Base-by-base conservation (phyloP, 495 filamentous ascomycete genomes). In the Penicillium dipodomyicola region DNA sequence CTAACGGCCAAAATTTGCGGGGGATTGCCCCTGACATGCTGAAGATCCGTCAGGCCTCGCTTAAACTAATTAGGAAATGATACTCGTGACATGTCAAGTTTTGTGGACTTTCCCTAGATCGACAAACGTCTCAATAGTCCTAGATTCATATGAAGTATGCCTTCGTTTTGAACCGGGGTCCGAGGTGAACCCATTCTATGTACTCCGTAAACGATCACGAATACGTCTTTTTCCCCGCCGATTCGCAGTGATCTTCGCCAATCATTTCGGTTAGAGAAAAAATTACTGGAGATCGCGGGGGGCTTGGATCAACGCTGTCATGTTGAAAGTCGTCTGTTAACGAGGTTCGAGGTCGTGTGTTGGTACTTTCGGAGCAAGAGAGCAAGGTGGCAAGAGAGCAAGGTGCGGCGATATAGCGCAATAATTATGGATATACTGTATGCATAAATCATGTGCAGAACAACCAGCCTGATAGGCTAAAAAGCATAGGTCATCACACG, bases 1-100 rank as follows among this genome's bases (percentile, higher is more conserved):
- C 1, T 25, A 25, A 25, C 23, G 5, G 23, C 23, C 23, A 25
- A 25, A 25, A 6, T 25, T 35, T 33, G 51, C 40, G 57, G 27
- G 48, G 53, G 50, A 49, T 47, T 40, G 32, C 58, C 54, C 62
- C 50, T 68, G 55, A 56, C 47, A 39, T 42, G 49, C 57, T 63
- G 52, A 20, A 41, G 37, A 29, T 7, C 20, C 33, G 50, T 44
- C 49, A 56, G 5, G 35, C 43, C 57, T 68, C 66, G 66, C 60
- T 68, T 68, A 68, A 51, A 57, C 61, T 8, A 60, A 15, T 41
- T 17, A 10, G 59, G 66, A 29, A 68, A 64, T 52, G 63, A 68
- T 67, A 43, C n/a, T 56, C 63, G 27, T 32, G 25, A 29, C 27
- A 39, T 57, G 50, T 25, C 63, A 57, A 43, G 47, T 52, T 62